Percentiles rank a stretch among this genome's conserved stretches.
phyloP scores from a whole-genome alignment of 805 yeast species.

The Isabelozyma pseudorhagii region DNA sequence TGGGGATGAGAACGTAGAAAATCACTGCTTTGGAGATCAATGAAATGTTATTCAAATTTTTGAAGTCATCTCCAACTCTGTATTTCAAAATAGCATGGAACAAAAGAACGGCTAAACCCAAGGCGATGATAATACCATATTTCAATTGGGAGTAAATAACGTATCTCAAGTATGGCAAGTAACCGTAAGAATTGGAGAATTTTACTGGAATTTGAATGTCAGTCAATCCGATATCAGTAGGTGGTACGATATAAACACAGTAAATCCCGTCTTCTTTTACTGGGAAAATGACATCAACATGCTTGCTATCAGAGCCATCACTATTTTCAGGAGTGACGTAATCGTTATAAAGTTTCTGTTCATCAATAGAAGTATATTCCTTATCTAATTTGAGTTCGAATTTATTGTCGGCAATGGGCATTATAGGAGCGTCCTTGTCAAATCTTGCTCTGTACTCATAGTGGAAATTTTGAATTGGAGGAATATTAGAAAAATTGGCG shows the following conservation, averaged over 20 bases:
- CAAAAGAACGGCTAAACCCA: slow-evolving; percentile 15
- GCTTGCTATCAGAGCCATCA: slow-evolving; percentile 1
- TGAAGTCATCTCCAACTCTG: slow-evolving; percentile 23
- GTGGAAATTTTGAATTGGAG: slow-evolving; percentile 10
- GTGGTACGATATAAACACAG: slow-evolving; percentile 29
- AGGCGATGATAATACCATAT: slow-evolving; percentile 11
- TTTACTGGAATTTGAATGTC: slow-evolving; percentile 14
- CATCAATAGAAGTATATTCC: slow-evolving; percentile 4
- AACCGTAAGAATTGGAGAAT: slow-evolving; percentile 22
- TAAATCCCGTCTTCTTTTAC: slow-evolving; percentile 23
- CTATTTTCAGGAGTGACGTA: slow-evolving; percentile 2
- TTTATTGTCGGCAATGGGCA: slow-evolving; percentile 3
- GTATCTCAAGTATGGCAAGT: slow-evolving; percentile 16
- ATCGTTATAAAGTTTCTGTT: slow-evolving; percentile 5
- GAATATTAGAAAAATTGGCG: slow-evolving; percentile 15
- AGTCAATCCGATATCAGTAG: slow-evolving; percentile 8
- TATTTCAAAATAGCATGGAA: slow-evolving; percentile 21
- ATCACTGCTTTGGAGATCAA: slow-evolving; percentile 24
- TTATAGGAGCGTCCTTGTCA: not conserved
- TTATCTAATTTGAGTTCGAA: slow-evolving; percentile 6
- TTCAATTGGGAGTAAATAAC: slow-evolving; percentile 11
- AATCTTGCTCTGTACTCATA: not conserved
- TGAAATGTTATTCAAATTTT: slow-evolving; percentile 23
- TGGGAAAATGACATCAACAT: slow-evolving; percentile 7
- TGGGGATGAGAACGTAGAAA: slow-evolving; percentile 22